phyloP scores from a whole-genome alignment of 352 stramenopile genomes.

The Chrysophaeum taylorii region DNA sequence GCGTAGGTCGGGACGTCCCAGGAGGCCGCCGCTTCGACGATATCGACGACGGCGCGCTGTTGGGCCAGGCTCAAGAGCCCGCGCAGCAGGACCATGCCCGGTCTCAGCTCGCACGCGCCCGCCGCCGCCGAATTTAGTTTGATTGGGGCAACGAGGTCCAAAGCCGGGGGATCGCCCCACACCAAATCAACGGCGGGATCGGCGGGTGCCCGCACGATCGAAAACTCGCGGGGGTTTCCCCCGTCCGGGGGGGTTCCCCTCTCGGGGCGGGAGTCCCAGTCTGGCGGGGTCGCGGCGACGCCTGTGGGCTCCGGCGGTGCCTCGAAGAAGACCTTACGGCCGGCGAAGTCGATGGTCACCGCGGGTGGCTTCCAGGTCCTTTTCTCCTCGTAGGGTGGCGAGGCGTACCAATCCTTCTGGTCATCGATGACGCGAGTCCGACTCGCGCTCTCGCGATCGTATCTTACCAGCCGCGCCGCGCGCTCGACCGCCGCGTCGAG shows the following conservation, averaged over 20 bases:
- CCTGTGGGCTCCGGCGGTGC: background rate
- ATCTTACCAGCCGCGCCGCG: background rate
- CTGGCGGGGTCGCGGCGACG: background rate
- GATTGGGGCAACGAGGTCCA: too few species aligned
- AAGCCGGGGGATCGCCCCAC: too few species aligned
- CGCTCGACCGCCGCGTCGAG: background rate
- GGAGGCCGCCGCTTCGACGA: constrained; percentile 47
- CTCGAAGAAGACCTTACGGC: background rate
- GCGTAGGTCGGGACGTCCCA: constrained; percentile 56
- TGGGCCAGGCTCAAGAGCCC: background rate
- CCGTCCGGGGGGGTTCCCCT: too few species aligned
- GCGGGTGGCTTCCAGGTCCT: background rate
- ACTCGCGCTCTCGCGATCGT: background rate
- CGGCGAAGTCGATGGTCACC: constrained; percentile 3
- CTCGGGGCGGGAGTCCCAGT: too few species aligned
- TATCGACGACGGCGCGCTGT: constrained; percentile 27
- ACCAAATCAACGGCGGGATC: too few species aligned
- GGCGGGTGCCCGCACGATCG: too few species aligned
- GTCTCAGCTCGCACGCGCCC: background rate
- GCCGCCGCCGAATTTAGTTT: too few species aligned
- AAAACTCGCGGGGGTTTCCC: too few species aligned
- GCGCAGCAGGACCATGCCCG: background rate
- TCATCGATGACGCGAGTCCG: constrained; percentile 3
- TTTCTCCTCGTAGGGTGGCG: background rate
- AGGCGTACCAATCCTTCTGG: constrained; percentile 6